These are phyloP conservation scores for Neofusicoccum laricinum DNA, from an alignment of 2,329 filamentous ascomycete genomes.

Conservation along the genomic window DNA sequence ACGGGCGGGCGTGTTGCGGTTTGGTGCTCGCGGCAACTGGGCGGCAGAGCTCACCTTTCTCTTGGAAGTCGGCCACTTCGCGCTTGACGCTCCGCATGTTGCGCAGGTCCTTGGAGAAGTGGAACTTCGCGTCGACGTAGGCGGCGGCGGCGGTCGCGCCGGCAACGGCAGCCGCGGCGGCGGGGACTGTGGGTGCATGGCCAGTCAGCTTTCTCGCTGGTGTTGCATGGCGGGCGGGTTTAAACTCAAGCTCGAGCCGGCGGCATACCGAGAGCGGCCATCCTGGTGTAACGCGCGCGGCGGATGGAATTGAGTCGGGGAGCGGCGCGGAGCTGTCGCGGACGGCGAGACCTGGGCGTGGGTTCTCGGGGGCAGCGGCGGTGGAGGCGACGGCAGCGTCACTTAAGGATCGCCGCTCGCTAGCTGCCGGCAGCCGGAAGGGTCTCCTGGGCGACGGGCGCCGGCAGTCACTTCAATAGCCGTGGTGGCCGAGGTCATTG, in stretches of 20 bases:
- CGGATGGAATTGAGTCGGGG: background rate
- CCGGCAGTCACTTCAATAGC: conserved; percentile 8
- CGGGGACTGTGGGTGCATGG: background rate
- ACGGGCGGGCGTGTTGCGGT: conserved; percentile 35
- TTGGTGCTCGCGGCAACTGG: background rate
- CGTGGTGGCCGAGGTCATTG: conserved; percentile 5
- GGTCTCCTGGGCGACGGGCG: background rate
- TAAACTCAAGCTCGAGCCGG: background rate
- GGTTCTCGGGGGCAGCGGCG: background rate
- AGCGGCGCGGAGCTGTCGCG: background rate
- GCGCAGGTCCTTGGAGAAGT: conserved; percentile 58
- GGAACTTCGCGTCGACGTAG: conserved; percentile 69
- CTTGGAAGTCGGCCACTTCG: background rate
- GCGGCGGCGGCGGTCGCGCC: conserved; percentile 45
- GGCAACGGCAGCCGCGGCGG: conserved; percentile 17
- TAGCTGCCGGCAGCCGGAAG: background rate
- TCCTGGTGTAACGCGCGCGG: background rate
- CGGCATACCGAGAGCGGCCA: background rate
- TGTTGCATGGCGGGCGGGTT: background rate
- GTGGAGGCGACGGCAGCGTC: background rate
- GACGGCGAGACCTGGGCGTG: background rate
- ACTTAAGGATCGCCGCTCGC: background rate
- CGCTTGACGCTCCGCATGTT: background rate
- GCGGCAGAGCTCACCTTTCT: conserved; percentile 1
- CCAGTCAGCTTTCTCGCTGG: background rate